Evolutionary conservation across 495 filamentous ascomycete genomes (phyloP).

Genomic region (Rhypophila decipiens): DNA sequence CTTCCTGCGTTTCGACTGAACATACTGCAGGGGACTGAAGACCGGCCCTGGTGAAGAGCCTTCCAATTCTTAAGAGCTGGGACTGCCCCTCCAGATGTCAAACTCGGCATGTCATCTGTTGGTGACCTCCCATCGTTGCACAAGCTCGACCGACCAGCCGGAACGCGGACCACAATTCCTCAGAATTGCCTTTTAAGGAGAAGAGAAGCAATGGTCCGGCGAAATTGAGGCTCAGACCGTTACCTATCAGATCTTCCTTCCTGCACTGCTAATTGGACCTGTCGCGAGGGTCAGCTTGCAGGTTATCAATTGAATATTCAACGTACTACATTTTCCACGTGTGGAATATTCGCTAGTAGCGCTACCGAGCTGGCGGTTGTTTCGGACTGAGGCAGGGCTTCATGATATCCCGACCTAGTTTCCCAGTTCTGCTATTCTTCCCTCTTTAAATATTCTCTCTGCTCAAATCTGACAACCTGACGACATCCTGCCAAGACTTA

Average conservation of each 20-base stretch:
- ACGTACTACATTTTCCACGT: not conserved
- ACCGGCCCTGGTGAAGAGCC: too few relatives aligned
- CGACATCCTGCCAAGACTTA: too few relatives aligned
- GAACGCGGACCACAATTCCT: too few relatives aligned
- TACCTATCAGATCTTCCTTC: not conserved
- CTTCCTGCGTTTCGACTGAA: too few relatives aligned
- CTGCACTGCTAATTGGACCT: not conserved
- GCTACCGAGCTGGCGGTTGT: not conserved
- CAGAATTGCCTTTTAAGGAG: not conserved
- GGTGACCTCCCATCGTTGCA: not conserved
- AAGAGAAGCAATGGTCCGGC: too few relatives aligned
- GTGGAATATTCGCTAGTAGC: not conserved
- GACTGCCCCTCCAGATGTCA: not conserved
- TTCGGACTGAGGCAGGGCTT: not conserved
- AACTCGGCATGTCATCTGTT: not conserved
- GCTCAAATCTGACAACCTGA: too few relatives aligned
- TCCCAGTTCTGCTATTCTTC: not conserved
- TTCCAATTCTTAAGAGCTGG: too few relatives aligned
- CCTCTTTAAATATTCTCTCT: too few relatives aligned
- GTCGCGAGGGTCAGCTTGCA: too few relatives aligned
- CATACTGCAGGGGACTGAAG: too few relatives aligned
- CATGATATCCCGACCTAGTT: too few relatives aligned
- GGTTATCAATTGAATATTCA: not conserved
- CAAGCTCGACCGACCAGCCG: not conserved
- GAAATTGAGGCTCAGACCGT: not conserved